Conservation (phyloP, 2,329 filamentous ascomycete genomes). For the Cladosporium sp. region DNA sequence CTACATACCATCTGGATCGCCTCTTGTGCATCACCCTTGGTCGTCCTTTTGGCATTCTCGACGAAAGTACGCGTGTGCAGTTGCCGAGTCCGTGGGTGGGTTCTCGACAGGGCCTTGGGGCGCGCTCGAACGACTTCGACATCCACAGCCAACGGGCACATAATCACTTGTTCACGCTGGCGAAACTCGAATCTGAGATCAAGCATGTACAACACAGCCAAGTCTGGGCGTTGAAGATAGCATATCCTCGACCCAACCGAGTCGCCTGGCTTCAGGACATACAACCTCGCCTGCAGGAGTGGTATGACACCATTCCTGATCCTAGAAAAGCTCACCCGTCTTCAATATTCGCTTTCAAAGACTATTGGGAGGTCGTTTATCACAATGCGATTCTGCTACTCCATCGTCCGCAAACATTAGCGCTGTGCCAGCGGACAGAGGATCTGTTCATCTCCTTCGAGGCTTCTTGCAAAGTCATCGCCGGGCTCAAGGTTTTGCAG, state of each 20-base stretch:
- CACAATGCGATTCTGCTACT: slow-evolving; percentile 36
- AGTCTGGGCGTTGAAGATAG: slow-evolving; percentile 29
- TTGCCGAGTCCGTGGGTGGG: slow-evolving; percentile 29
- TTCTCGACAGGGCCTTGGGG: background rate
- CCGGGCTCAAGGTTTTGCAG: slow-evolving; percentile 35
- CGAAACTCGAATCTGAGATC: slow-evolving; percentile 39
- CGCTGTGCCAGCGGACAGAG: background rate
- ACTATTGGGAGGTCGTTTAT: slow-evolving; percentile 37
- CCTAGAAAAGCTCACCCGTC: slow-evolving; percentile 29
- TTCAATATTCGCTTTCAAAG: slow-evolving; percentile 34
- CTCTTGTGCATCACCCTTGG: slow-evolving; percentile 34
- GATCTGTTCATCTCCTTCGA: background rate
- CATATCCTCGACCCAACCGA: slow-evolving; percentile 35
- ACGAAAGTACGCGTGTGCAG: slow-evolving; percentile 29
- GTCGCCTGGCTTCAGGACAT: slow-evolving; percentile 35
- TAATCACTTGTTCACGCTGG: slow-evolving; percentile 35
- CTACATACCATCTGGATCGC: slow-evolving; percentile 31
- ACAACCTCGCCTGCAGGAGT: slow-evolving; percentile 34
- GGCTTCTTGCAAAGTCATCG: slow-evolving; percentile 33
- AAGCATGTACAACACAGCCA: slow-evolving; percentile 38
- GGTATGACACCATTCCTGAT: slow-evolving; percentile 34
- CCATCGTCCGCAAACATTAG: no score
- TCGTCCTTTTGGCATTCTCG: slow-evolving; percentile 34
- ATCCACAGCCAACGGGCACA: slow-evolving; percentile 30
- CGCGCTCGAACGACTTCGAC: slow-evolving; percentile 16